These are phyloP conservation scores for Cyclotella choctawhatcheeana DNA, from an alignment of 108 stramenopile genomes.

Conservation along the genomic window DNA sequence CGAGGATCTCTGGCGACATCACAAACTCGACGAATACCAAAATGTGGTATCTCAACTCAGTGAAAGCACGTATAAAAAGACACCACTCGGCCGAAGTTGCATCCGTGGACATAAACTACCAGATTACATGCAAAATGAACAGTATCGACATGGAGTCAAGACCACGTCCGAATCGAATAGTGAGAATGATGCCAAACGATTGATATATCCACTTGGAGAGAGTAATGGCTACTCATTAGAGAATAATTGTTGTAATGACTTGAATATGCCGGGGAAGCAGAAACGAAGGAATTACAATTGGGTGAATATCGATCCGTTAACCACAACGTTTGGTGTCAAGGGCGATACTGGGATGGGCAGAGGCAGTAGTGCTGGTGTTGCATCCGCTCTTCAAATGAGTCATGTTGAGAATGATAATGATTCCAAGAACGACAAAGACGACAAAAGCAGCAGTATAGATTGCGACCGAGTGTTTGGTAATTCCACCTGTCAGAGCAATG, in stretches of 20 bases:
- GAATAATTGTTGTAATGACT: conserved; percentile 45
- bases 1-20: conserved; percentile 25
- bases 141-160: conserved; percentile 50
- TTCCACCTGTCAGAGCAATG: conserved; percentile 9
- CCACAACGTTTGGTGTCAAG: conserved; percentile 43
- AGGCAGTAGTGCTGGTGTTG: conserved; percentile 51
- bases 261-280: conserved; percentile 67
- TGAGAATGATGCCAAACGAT: conserved; percentile 53
- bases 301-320: conserved; percentile 40
- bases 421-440: conserved; percentile 1
- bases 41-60: conserved; percentile 4
- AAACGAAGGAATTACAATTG: conserved; percentile 66
- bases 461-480: conserved; percentile 37
- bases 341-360: conserved; percentile 29
- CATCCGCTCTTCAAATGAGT: conserved; percentile 48
- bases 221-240: not conserved
- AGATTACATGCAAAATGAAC: conserved; percentile 24
- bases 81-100: conserved; percentile 62
- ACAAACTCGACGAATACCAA: conserved; percentile 24
- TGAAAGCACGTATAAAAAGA: conserved; percentile 35
- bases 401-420: conserved; percentile 9
- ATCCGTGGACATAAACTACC: conserved; percentile 60
- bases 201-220: conserved; percentile 55
- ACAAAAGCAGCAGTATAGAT: conserved; percentile 15
- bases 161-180: conserved; percentile 47